A percentile compares a stretch with the other conserved stretches of the same genome.
Evolutionary conservation across 345 rosid genomes (phyloP).

Genomic region (Diplotaxis tenuifolia): DNA sequence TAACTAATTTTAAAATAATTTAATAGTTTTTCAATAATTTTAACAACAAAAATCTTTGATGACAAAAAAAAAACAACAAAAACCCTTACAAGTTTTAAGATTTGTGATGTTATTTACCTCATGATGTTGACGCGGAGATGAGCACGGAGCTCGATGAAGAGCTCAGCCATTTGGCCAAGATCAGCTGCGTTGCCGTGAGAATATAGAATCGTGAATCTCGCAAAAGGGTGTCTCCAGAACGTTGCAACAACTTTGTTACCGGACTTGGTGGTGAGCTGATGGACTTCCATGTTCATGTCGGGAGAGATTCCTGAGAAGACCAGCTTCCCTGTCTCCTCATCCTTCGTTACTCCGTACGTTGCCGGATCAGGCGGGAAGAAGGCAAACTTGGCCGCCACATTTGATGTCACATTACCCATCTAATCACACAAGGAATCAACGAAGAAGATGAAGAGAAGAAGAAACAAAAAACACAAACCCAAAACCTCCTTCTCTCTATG

Average conservation of each 20-base stretch:
- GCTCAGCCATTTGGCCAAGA: slow-evolving; percentile 94
- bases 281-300: slow-evolving; percentile 81
- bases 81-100: not conserved
- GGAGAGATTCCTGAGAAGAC: slow-evolving; percentile 65
- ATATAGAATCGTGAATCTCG: slow-evolving; percentile 81
- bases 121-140: slow-evolving; percentile 91
- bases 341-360: slow-evolving; percentile 63
- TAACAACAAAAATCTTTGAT: too few relatives aligned
- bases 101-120: slow-evolving; percentile 48
- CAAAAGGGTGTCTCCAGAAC: slow-evolving; percentile 94
- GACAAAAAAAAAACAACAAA: too few relatives aligned
- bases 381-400: slow-evolving; percentile 96
- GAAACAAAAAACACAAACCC: slow-evolving; percentile 17
- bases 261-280: slow-evolving; percentile 70
- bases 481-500: slow-evolving; percentile 7
- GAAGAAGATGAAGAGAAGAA: not conserved
- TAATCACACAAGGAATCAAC: not conserved
- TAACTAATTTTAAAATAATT: too few relatives aligned
- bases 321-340: slow-evolving; percentile 64
- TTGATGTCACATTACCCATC: slow-evolving; percentile 96
- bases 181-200: slow-evolving; percentile 99
- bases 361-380: slow-evolving; percentile 98
- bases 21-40: too few relatives aligned
- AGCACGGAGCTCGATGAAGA: slow-evolving; percentile 94
- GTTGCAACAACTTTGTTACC: slow-evolving; percentile 87